phyloP scores from a whole-genome alignment of 1,284 basidiomycete genomes.

The Flammula alnicola region DNA sequence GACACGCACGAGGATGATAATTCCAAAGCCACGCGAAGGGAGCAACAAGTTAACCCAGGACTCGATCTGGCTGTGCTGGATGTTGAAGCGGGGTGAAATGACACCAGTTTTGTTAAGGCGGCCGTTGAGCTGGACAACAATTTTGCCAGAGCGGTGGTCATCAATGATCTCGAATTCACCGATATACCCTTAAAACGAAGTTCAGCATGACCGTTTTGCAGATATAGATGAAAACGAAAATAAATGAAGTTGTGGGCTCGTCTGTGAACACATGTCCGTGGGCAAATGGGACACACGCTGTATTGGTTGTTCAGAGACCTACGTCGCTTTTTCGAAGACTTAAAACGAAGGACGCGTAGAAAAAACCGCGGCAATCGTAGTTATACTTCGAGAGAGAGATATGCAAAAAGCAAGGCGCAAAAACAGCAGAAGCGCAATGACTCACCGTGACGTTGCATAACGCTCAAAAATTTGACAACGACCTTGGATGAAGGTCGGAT shows the following conservation, averaged over 20 bases:
- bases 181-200: conserved; percentile 80
- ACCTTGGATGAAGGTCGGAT: conserved; percentile 96
- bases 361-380: conserved; percentile 65
- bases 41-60: conserved; percentile 93
- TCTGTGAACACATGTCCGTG: conserved; percentile 58
- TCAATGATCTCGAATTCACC: conserved; percentile 99
- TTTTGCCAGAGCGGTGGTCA: conserved; percentile 98
- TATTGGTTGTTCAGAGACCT: conserved; percentile 55
- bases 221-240: conserved; percentile 15
- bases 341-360: conserved; percentile 73
- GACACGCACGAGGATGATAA: conserved; percentile 90
- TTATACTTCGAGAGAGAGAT: conserved; percentile 72
- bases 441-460: conserved; percentile 98
- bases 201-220: conserved; percentile 22
- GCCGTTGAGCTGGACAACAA: conserved; percentile 98
- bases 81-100: conserved; percentile 98
- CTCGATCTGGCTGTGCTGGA: conserved; percentile 92
- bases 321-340: conserved; percentile 66
- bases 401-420: conserved; percentile 13
- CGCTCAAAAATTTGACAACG: conserved; percentile 92
- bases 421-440: conserved; percentile 25
- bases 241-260: conserved; percentile 49
- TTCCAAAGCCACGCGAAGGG: conserved; percentile 95
- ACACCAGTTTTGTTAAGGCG: conserved; percentile 99
- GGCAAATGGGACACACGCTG: conserved; percentile 42